phyloP scores from a whole-genome alignment of 2,329 filamentous ascomycete species.

The Penicillium frequentans region DNA sequence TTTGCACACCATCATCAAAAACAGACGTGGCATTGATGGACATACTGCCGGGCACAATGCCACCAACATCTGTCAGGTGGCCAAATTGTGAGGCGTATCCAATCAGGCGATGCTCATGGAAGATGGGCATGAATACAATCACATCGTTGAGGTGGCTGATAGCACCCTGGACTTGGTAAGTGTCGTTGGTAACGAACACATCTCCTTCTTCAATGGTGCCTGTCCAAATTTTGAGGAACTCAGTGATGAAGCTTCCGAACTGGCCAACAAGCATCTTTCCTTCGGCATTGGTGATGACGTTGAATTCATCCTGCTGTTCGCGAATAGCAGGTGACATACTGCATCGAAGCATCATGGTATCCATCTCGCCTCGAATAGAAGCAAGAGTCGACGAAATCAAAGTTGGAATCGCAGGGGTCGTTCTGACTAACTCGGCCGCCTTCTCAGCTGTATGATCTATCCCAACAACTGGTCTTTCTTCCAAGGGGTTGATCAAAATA shows the following conservation, averaged over 20 bases:
- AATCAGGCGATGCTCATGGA: slow-evolving; percentile 45
- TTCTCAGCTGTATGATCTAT: too few relatives aligned
- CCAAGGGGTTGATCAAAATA: too few relatives aligned
- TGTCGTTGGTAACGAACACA: slow-evolving; percentile 54
- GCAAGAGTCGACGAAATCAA: too few relatives aligned
- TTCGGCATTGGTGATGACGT: slow-evolving; percentile 51
- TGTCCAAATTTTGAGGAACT: slow-evolving; percentile 50
- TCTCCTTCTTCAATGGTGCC: slow-evolving; percentile 52
- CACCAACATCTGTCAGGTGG: slow-evolving; percentile 48
- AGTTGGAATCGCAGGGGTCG: too few relatives aligned
- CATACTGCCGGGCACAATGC: slow-evolving; percentile 53
- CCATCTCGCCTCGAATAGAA: too few relatives aligned
- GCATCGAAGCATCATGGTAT: slow-evolving; percentile 48
- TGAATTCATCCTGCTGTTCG: slow-evolving; percentile 55
- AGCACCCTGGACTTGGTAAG: slow-evolving; percentile 51
- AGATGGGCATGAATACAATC: slow-evolving; percentile 52
- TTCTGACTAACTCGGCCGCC: too few relatives aligned
- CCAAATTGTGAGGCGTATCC: slow-evolving; percentile 55
- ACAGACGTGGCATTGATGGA: slow-evolving; percentile 50
- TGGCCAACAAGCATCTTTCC: slow-evolving; percentile 55
- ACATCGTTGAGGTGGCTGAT: slow-evolving; percentile 54
- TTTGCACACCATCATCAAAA: slow-evolving; percentile 53
- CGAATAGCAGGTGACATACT: slow-evolving; percentile 54
- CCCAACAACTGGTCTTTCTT: too few relatives aligned
- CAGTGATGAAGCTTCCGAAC: slow-evolving; percentile 52